phyloP scores from a whole-genome alignment of 2,329 filamentous ascomycete genomes.

The Hypoxylon sp. region DNA sequence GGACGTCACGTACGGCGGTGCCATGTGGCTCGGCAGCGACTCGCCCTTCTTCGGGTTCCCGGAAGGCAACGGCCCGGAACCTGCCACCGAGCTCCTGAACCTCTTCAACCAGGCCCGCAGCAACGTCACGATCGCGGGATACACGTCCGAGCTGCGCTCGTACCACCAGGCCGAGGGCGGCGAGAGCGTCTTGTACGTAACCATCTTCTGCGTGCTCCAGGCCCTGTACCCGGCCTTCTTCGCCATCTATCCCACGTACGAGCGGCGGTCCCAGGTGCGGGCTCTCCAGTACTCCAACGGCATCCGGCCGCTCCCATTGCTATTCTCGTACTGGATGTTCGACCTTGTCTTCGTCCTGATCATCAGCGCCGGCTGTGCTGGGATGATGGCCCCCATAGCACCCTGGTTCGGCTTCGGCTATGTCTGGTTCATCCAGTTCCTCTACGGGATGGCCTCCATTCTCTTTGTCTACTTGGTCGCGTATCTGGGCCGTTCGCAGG shows the following conservation, averaged over 20 bases:
- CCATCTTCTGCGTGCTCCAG: conserved; percentile 52
- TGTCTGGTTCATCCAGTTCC: conserved; percentile 67
- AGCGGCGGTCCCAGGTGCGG: conserved; percentile 67
- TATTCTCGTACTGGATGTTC: conserved; percentile 70
- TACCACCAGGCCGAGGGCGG: conserved; percentile 35
- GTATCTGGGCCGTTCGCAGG: conserved; percentile 66
- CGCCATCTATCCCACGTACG: conserved; percentile 69
- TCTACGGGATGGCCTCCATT: conserved; percentile 69
- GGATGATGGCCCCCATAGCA: conserved; percentile 61
- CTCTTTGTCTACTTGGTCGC: conserved; percentile 70
- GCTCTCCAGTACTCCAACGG: conserved; percentile 75
- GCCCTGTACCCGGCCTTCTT: conserved; percentile 71
- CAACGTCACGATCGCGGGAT: conserved; percentile 25
- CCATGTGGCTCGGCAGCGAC: conserved; percentile 34
- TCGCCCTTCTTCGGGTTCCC: conserved; percentile 32
- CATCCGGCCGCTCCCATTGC: conserved; percentile 67
- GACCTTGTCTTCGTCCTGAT: conserved; percentile 67
- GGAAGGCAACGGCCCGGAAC: not conserved
- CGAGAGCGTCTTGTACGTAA: conserved; percentile 34
- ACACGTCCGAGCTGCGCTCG: conserved; percentile 14
- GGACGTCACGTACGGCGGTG: conserved; percentile 32
- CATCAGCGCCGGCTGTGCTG: conserved; percentile 52
- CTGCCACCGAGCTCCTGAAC: conserved; percentile 30
- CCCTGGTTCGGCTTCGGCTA: conserved; percentile 67
- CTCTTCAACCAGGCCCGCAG: conserved; percentile 34